Evolutionary conservation across 176 grass and related monocot genomes (phyloP).

Genomic region (Carex cristatella): DNA sequence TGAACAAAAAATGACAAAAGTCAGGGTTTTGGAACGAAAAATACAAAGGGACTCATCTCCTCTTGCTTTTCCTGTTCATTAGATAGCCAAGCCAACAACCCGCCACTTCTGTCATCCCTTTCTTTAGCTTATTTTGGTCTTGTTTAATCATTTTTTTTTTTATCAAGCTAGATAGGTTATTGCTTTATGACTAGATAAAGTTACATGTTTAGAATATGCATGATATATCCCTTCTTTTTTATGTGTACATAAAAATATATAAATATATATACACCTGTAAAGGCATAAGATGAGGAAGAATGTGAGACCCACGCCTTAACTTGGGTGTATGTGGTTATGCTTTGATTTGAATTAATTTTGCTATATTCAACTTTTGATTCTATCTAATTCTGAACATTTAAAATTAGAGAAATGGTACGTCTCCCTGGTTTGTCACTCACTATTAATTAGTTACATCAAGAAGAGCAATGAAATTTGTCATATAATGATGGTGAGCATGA

Average conservation of each 20-base stretch:
- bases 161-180: conserved; percentile 19
- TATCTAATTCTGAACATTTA: neutral
- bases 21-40: conserved; percentile 46
- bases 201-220: conserved; percentile 51
- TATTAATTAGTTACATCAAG: neutral
- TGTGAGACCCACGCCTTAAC: conserved; percentile 27
- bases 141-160: conserved; percentile 27
- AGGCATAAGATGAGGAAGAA: conserved; percentile 32
- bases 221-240: conserved; percentile 28
- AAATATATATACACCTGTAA: conserved; percentile 40
- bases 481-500: neutral
- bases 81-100: neutral
- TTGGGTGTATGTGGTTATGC: conserved; percentile 43
- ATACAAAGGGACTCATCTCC: conserved; percentile 68
- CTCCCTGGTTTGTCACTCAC: neutral
- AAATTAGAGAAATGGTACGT: conserved; percentile 1
- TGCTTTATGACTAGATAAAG: conserved; percentile 51
- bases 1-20: conserved; percentile 81
- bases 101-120: neutral
- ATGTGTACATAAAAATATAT: conserved; percentile 31
- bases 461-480: neutral
- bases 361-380: neutral
- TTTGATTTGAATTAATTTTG: neutral
- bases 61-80: conserved; percentile 83
- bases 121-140: conserved; percentile 6